Percentiles rank a stretch among this genome's conserved stretches.
phyloP scores from a whole-genome alignment of 179 eudicot genomes.

The Actinidia arguta region DNA sequence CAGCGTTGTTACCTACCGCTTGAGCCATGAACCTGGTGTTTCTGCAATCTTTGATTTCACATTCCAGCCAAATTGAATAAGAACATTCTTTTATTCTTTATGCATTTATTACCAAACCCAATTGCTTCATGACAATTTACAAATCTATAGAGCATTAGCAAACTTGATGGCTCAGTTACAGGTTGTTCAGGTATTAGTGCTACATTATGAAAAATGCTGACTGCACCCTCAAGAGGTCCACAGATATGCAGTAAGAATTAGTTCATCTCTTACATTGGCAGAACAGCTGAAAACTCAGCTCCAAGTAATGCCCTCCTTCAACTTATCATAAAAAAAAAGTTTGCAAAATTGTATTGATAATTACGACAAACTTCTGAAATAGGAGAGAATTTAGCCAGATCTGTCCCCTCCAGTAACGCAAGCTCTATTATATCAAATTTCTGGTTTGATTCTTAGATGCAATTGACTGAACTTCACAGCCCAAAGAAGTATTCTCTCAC shows the following conservation, averaged over 20 bases:
- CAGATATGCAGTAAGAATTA: neutral
- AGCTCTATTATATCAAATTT: too few species aligned
- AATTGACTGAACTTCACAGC: too few species aligned
- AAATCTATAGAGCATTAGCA: neutral
- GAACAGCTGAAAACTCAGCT: neutral
- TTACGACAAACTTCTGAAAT: too few species aligned
- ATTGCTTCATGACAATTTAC: neutral
- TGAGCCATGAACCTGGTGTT: slow-evolving; percentile 58
- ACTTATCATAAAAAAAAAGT: neutral
- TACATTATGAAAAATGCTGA: too few species aligned
- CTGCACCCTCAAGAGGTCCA: too few species aligned
- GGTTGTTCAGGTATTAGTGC: neutral
- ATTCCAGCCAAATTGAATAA: neutral
- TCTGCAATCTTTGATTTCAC: slow-evolving; percentile 21
- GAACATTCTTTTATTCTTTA: neutral
- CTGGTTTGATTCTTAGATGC: too few species aligned
- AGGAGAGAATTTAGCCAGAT: too few species aligned
- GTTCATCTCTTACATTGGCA: neutral
- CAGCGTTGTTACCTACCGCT: slow-evolving; percentile 38
- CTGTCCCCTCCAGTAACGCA: too few species aligned
- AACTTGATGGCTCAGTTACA: neutral
- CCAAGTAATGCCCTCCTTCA: neutral
- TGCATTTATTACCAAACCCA: neutral
- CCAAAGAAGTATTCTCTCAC: too few species aligned
- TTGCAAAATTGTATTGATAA: too few species aligned